These are phyloP conservation scores for Nakataea oryzae DNA, from an alignment of 2,329 filamentous ascomycete genomes.

Conservation along the genomic window DNA sequence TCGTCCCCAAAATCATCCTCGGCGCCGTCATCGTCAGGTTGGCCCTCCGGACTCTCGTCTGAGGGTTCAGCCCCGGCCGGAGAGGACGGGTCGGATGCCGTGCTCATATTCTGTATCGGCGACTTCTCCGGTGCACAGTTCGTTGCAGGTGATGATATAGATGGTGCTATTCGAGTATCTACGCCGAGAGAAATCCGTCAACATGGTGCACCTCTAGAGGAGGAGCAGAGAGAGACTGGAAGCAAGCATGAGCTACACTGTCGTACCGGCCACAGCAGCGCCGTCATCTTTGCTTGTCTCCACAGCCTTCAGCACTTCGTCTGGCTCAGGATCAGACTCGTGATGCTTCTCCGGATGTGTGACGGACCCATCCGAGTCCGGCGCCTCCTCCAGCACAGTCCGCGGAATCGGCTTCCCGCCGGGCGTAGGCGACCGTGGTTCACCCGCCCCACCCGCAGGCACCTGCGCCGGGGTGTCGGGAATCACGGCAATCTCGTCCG, in stretches of 20 bases:
- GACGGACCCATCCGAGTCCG: conserved; percentile 30
- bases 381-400: conserved; percentile 43
- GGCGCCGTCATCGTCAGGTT: conserved; percentile 20
- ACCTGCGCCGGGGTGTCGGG: conserved; percentile 15
- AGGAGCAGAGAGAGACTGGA: conserved; percentile 9
- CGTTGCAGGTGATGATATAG: not conserved
- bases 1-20: conserved; percentile 47
- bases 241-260: conserved; percentile 16
- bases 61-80: not conserved
- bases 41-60: conserved; percentile 5
- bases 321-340: conserved; percentile 41
- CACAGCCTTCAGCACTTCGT: conserved; percentile 36
- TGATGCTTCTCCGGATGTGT: conserved; percentile 34
- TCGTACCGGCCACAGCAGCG: conserved; percentile 23
- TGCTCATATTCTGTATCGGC: not conserved
- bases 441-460: conserved; percentile 14
- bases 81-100: not conserved
- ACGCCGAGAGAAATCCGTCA: conserved; percentile 22
- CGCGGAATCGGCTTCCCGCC: conserved; percentile 33
- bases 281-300: conserved; percentile 23
- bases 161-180: conserved; percentile 25
- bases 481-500: conserved; percentile 48
- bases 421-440: conserved; percentile 16
- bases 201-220: conserved; percentile 13
- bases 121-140: not conserved